phyloP scores from a whole-genome alignment of 2,329 filamentous ascomycete genomes.

The Nigrospora osmanthi region DNA sequence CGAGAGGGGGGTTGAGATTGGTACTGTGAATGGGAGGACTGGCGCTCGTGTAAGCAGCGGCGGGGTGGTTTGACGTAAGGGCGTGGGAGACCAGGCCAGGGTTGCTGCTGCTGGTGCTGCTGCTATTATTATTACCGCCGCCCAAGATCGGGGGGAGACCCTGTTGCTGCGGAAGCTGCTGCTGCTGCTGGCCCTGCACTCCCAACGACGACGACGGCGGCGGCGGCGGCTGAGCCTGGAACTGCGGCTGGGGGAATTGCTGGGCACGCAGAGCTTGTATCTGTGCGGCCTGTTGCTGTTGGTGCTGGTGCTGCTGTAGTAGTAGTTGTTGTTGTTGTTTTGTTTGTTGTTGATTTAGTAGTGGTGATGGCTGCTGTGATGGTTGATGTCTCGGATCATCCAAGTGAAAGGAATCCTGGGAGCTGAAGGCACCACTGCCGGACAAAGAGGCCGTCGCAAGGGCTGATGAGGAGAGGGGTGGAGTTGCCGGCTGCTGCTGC shows the following conservation, averaged over 20 bases:
- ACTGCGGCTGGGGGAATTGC: constrained; percentile 21
- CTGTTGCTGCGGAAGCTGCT: background rate
- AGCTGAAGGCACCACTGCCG: constrained; percentile 27
- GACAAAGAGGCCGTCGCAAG: constrained; percentile 5
- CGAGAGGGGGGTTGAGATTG: constrained; percentile 3
- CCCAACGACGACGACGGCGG: too few relatives aligned
- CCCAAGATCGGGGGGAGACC: constrained; percentile 1
- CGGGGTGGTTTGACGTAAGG: constrained; percentile 15
- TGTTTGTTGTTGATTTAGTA: constrained; percentile 10
- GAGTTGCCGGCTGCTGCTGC: constrained; percentile 22
- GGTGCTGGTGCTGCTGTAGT: constrained; percentile 17
- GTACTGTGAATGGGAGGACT: constrained; percentile 7
- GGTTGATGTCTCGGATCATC: constrained; percentile 7
- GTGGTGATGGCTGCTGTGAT: constrained; percentile 13
- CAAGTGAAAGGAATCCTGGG: constrained; percentile 37
- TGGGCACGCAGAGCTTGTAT: constrained; percentile 10
- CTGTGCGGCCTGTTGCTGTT: constrained; percentile 9
- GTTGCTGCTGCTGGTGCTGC: too few relatives aligned
- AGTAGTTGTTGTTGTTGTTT: too few relatives aligned
- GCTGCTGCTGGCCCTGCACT: constrained; percentile 14
- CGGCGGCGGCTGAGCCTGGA: constrained; percentile 19
- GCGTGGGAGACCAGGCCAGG: background rate
- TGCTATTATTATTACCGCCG: constrained; percentile 2
- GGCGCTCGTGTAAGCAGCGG: constrained; percentile 15
- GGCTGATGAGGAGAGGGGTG: constrained; percentile 18